A percentile compares a stretch with the other conserved stretches of the same genome.
Evolutionary conservation across 768 basidiomycete species (phyloP).

Genomic region (Lentinula edodes): DNA sequence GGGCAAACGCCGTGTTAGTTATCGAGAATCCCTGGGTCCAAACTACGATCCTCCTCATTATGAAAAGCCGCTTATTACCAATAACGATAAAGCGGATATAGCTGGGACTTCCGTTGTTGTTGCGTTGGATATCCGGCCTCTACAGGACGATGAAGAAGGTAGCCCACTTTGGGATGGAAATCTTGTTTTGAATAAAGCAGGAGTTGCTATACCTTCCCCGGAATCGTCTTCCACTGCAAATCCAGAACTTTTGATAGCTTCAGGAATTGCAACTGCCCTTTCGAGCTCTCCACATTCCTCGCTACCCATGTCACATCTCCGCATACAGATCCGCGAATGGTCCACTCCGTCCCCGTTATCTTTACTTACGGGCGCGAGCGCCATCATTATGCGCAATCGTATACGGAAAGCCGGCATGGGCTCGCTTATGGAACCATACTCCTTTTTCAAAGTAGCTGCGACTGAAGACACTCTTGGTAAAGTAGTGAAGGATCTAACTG

Average conservation of each 20-base stretch:
- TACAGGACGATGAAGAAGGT: slow-evolving; percentile 51
- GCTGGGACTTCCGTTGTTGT: slow-evolving; percentile 54
- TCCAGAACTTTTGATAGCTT: slow-evolving; percentile 50
- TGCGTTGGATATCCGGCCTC: slow-evolving; percentile 47
- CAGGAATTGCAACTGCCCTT: slow-evolving; percentile 65
- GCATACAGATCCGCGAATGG: slow-evolving; percentile 47
- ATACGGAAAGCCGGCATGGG: slow-evolving; percentile 63
- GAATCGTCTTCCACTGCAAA: slow-evolving; percentile 39
- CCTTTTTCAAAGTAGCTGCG: slow-evolving; percentile 63
- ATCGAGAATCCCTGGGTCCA: slow-evolving; percentile 56
- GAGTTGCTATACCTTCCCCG: slow-evolving; percentile 45
- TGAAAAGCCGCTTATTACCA: slow-evolving; percentile 19
- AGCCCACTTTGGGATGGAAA: slow-evolving; percentile 77
- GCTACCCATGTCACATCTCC: slow-evolving; percentile 60
- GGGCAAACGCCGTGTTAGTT: slow-evolving; percentile 73
- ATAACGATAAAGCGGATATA: slow-evolving; percentile 60
- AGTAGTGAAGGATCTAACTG: slow-evolving; percentile 79
- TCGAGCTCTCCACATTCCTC: slow-evolving; percentile 78
- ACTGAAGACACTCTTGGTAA: slow-evolving; percentile 66
- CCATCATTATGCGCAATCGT: slow-evolving; percentile 56
- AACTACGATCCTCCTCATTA: slow-evolving; percentile 8
- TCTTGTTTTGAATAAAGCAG: slow-evolving; percentile 52
- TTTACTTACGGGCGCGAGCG: slow-evolving; percentile 59
- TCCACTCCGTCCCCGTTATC: slow-evolving; percentile 41
- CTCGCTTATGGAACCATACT: slow-evolving; percentile 74